Base-by-base conservation (phyloP, 176 grass and related monocot species). In the Triticum monococcum region DNA sequence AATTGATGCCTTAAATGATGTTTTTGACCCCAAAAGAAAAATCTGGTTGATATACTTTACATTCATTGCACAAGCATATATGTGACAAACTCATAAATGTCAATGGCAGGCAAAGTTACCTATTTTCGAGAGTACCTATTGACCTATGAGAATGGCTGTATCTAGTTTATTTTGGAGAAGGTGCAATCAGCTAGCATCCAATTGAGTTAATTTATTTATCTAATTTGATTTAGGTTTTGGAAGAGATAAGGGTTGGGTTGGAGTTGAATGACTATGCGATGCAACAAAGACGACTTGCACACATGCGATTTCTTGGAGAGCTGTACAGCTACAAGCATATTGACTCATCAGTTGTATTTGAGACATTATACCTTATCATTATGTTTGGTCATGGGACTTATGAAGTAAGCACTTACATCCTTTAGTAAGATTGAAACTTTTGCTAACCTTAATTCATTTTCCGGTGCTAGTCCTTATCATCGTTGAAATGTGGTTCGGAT, bases 211-310 rank as follows among this genome's bases (percentile, higher is more conserved):
- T 85, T 81, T 89, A 66, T 83, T 48, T 76, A 8, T 16, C 26
- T 36, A 23, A 48, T 64, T 89, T 69, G 61, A 74, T 91, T 91
- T 83, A 99, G 97, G 97, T 99, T 73, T 79, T 99, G 83, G 94
- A 99, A 88, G 97, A 99, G 89, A 94, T 94, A 84, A 91, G 97
- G 83, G 64, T 91, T 84, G 94, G 97, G 26, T 66, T 99, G 80
- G 97, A 99, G 86, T 72, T 99, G 83, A 97, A 99, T 88, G 92
- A 97, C 89, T 99, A 96, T 83, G 91, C 86, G 78, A 99, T 93
- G 97, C 97, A 99, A 82, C 94, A 97, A 84, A 91, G 79, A 57
- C 88, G 85, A 50, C 94, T 99, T 78, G 92, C 97, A 10, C 94
- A 97, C 50, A 96, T 99, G 97, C 77, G 92, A 24, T 97, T 99